Evolutionary conservation across 257 asterid genomes (phyloP).

Genomic region (Ajuga chamaepitys): DNA sequence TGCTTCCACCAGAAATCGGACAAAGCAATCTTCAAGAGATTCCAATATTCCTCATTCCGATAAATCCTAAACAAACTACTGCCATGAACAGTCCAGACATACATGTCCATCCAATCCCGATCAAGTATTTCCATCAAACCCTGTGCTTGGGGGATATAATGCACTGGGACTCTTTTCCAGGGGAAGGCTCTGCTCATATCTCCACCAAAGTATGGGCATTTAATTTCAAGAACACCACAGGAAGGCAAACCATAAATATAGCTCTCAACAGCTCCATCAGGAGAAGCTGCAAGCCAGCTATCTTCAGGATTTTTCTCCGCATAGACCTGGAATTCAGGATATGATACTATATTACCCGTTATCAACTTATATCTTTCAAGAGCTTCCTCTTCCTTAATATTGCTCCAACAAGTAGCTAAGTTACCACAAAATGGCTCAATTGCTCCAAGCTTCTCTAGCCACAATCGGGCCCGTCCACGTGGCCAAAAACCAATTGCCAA

Average conservation of each 20-base stretch:
- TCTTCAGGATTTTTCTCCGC: slow-evolving; percentile 27
- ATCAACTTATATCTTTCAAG: slow-evolving; percentile 59
- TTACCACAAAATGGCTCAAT: slow-evolving; percentile 66
- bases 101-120: slow-evolving; percentile 85
- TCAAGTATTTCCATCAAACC: slow-evolving; percentile 89
- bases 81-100: slow-evolving; percentile 69
- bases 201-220: slow-evolving; percentile 64
- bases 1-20: slow-evolving; percentile 95
- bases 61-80: slow-evolving; percentile 74
- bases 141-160: slow-evolving; percentile 84
- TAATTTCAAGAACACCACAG: slow-evolving; percentile 68
- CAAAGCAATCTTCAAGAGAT: slow-evolving; percentile 43
- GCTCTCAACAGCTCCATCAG: slow-evolving; percentile 61
- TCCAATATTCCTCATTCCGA: slow-evolving; percentile 62
- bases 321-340: slow-evolving; percentile 55
- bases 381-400: slow-evolving; percentile 71
- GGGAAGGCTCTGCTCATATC: slow-evolving; percentile 45
- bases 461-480: slow-evolving; percentile 56
- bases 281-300: slow-evolving; percentile 82
- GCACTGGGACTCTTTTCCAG: slow-evolving; percentile 61
- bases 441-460: slow-evolving; percentile 86
- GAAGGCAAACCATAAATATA: slow-evolving; percentile 39
- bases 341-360: slow-evolving; percentile 41
- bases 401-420: slow-evolving; percentile 69
- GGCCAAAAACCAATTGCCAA: slow-evolving; percentile 78